Percentiles rank a stretch among this genome's conserved stretches.
Conservation (phyloP, 441 rosid genomes). For the Jatropha multifida region DNA sequence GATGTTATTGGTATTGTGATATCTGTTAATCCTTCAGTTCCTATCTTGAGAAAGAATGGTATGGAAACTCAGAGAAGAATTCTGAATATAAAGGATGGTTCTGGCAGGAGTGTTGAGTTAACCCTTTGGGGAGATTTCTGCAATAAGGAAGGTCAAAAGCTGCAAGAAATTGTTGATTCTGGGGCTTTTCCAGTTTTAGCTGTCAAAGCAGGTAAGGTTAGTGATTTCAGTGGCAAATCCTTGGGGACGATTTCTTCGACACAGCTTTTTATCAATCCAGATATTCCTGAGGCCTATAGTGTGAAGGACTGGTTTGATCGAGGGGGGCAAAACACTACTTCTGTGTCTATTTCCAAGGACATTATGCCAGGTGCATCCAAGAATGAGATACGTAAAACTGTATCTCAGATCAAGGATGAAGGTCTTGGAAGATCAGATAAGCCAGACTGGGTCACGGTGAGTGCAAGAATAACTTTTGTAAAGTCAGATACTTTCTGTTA, state of each 20-base stretch:
- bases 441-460: conserved; percentile 83
- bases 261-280: conserved; percentile 81
- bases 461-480: conserved; percentile 60
- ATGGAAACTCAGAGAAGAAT: conserved; percentile 86
- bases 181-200: conserved; percentile 69
- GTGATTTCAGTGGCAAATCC: conserved; percentile 80
- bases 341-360: conserved; percentile 76
- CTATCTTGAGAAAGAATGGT: conserved; percentile 81
- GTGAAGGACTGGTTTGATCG: conserved; percentile 72
- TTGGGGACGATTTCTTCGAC: conserved; percentile 70
- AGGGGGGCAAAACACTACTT: conserved; percentile 60
- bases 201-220: conserved; percentile 78
- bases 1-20: conserved; percentile 72
- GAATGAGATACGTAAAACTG: conserved; percentile 65
- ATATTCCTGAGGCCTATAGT: conserved; percentile 64
- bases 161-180: conserved; percentile 65
- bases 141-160: conserved; percentile 72
- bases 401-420: conserved; percentile 75
- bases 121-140: conserved; percentile 88
- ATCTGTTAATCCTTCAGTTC: conserved; percentile 65
- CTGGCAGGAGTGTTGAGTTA: conserved; percentile 69
- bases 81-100: conserved; percentile 69
- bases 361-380: conserved; percentile 47
- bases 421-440: conserved; percentile 87
- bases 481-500: conserved; percentile 79